These are phyloP conservation scores for Psidium friedrichsthalianum DNA, from an alignment of 345 rosid species.

Conservation along the genomic window DNA sequence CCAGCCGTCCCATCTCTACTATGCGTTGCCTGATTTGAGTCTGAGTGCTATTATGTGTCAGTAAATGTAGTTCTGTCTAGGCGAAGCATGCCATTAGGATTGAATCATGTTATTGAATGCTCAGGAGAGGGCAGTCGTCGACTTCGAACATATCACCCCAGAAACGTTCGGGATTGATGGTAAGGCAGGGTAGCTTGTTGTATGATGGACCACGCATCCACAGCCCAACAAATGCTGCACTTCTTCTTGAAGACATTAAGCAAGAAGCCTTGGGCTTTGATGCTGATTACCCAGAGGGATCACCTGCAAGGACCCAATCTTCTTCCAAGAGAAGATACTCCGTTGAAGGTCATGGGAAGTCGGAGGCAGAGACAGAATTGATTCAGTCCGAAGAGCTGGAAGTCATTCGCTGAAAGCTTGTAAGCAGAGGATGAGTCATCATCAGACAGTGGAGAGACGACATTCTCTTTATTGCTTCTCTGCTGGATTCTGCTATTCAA, in stretches of 20 bases:
- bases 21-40: not conserved
- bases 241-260: slow-evolving; percentile 87
- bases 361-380: slow-evolving; percentile 29
- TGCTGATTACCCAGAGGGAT: slow-evolving; percentile 30
- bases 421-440: slow-evolving; percentile 74
- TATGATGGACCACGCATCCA: slow-evolving; percentile 73
- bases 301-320: slow-evolving; percentile 26
- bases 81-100: not conserved
- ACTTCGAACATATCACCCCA: slow-evolving; percentile 43
- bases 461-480: slow-evolving; percentile 69
- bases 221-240: slow-evolving; percentile 85
- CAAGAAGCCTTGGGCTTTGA: slow-evolving; percentile 66
- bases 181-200: slow-evolving; percentile 51
- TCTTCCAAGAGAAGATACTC: slow-evolving; percentile 42
- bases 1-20: not conserved
- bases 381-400: slow-evolving; percentile 32
- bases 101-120: not conserved
- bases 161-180: slow-evolving; percentile 30
- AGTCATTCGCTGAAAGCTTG: slow-evolving; percentile 63
- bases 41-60: not conserved
- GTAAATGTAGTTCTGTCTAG: not conserved
- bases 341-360: slow-evolving; percentile 23
- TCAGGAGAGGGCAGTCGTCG: slow-evolving; percentile 64
- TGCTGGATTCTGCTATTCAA: slow-evolving; percentile 81
- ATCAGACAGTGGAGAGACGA: slow-evolving; percentile 58